Conservation (phyloP, 257 asterid genomes). For the Jacaranda copaia region DNA sequence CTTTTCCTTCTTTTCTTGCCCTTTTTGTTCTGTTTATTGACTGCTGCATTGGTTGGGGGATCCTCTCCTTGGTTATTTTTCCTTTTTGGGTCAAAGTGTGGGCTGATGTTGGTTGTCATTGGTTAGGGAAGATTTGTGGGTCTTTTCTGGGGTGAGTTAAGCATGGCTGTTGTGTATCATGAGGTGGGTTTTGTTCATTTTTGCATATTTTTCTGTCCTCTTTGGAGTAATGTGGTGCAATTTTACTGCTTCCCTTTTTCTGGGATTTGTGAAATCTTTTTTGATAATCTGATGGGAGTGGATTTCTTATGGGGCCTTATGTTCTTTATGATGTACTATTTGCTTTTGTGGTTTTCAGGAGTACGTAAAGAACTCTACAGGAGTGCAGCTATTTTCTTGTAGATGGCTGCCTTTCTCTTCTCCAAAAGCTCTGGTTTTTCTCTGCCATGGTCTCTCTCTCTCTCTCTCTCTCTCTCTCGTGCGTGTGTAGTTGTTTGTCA, state of each 20-base stretch:
- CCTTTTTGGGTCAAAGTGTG: neutral
- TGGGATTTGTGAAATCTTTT: slow-evolving; percentile 22
- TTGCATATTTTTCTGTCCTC: no score
- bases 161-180: slow-evolving; percentile 73
- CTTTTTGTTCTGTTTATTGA: neutral
- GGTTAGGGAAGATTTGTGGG: slow-evolving; percentile 1
- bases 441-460: slow-evolving; percentile 85
- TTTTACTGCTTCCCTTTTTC: neutral
- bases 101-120: slow-evolving; percentile 32
- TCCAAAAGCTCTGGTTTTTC: slow-evolving; percentile 96
- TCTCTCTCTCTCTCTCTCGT: slow-evolving; percentile 40
- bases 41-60: neutral
- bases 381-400: slow-evolving; percentile 81
- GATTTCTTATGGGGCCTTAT: neutral
- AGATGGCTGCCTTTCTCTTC: slow-evolving; percentile 88
- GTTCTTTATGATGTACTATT: no score
- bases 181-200: slow-evolving; percentile 56
- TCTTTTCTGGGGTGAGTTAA: slow-evolving; percentile 9
- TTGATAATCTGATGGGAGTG: neutral
- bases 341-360: slow-evolving; percentile 47
- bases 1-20: neutral
- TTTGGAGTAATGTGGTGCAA: slow-evolving; percentile 9
- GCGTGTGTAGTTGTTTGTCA: slow-evolving; percentile 23
- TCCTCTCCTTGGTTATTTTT: neutral
- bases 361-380: slow-evolving; percentile 74